These are phyloP conservation scores for Argentina anserina DNA, from an alignment of 306 rosid species.

Conservation along the genomic window DNA sequence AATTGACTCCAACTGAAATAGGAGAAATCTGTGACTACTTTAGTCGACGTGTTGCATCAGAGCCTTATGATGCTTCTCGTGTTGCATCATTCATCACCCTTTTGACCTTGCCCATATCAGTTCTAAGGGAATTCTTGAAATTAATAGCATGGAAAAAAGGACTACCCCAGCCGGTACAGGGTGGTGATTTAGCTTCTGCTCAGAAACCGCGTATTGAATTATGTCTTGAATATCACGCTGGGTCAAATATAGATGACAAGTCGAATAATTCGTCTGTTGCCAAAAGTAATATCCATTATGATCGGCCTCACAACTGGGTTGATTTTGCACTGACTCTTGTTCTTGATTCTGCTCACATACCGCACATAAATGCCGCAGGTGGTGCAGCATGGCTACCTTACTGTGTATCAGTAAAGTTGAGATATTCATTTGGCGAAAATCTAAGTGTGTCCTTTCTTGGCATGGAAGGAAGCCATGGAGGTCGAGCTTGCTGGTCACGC, in stretches of 20 bases:
- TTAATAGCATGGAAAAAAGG: slow-evolving; percentile 97
- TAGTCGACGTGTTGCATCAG: slow-evolving; percentile 98
- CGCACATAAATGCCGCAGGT: slow-evolving; percentile 84
- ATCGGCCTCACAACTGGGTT: slow-evolving; percentile 76
- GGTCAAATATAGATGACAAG: slow-evolving; percentile 52
- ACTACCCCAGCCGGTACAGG: slow-evolving; percentile 64
- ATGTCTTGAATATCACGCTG: slow-evolving; percentile 96
- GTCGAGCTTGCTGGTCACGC: slow-evolving; percentile 88
- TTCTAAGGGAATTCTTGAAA: slow-evolving; percentile 90
- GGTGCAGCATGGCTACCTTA: slow-evolving; percentile 99
- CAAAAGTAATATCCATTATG: slow-evolving; percentile 90
- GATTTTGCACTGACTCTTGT: slow-evolving; percentile 96
- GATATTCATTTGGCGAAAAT: slow-evolving; percentile 78
- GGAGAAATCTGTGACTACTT: slow-evolving; percentile 96
- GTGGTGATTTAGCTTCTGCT: slow-evolving; percentile 77
- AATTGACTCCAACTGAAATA: slow-evolving; percentile 77
- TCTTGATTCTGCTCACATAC: slow-evolving; percentile 92
- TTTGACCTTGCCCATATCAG: slow-evolving; percentile 90
- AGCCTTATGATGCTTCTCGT: slow-evolving; percentile 98
- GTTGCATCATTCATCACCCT: slow-evolving; percentile 98
- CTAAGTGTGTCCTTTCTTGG: slow-evolving; percentile 73
- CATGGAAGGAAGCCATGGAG: slow-evolving; percentile 99
- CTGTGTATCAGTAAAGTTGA: slow-evolving; percentile 87
- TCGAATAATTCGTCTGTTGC: slow-evolving; percentile 59
- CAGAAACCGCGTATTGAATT: slow-evolving; percentile 94